Base-by-base conservation (phyloP, 2,329 filamentous ascomycete genomes). In the Aspergillus aculeatinus region DNA sequence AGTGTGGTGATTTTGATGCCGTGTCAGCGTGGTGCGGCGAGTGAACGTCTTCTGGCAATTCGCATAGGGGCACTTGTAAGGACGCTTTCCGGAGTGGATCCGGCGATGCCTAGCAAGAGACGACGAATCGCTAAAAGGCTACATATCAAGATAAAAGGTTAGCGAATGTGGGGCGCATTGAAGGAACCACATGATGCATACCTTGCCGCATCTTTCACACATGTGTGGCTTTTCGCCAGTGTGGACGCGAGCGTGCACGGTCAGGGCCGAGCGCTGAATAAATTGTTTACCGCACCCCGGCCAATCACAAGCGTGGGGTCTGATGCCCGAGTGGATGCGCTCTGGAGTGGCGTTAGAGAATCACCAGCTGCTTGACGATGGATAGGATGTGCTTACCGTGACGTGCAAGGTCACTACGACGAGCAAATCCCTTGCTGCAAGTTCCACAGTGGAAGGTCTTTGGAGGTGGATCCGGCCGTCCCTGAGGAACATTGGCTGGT, bases 31-130 rank as follows among this genome's bases (percentile, higher is more conserved):
- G 0, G 95, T 98, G 65, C 94, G 89, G 59, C 95, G 89, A 10
- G 95, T 99, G 72, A 99, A 99, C 0, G 94, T 98, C 84, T 98
- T 98, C 74, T 98, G 93, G 77, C 95, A 99, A 75, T 97, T 93
- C 61, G 92, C 93, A 70, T 95, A 98, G 1, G 93, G 93, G 78
- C 95, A 99, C 77, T 96, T 96, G 82, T 98, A 99, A 1, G 95
- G 95, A 53, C 95, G 85, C 78, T 95, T 96, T 60, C 95, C 95
- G 4, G 92, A 96, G 74, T 99, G 95, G 62, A 97, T 98, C 65
- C 95, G 87, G 61, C 95, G 88, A 78, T 99, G 95, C 58, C 95
- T 86, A 14, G 95, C 95, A 23, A 99, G 82, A 19, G 94, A 98
- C 71, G 92, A 96, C 51, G 92, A 96, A 75, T 99, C 95, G 72